phyloP scores from a whole-genome alignment of 2,329 filamentous ascomycete species.

The Monilinia aucupariae region DNA sequence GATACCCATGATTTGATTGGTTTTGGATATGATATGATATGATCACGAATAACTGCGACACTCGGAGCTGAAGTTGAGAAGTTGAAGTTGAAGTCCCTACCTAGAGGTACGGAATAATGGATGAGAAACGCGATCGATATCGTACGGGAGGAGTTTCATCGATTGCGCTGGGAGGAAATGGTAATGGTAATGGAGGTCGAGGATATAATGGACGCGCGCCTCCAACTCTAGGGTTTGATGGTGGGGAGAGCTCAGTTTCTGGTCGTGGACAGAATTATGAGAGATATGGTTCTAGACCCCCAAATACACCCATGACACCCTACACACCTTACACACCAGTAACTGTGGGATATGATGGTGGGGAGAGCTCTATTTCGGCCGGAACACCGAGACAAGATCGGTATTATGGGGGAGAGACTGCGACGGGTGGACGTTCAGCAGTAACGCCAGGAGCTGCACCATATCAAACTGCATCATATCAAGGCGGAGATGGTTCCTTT shows the following conservation, averaged over 20 bases:
- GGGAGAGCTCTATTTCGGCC: slow-evolving; percentile 11
- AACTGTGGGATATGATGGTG: slow-evolving; percentile 13
- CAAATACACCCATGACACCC: slow-evolving; percentile 16
- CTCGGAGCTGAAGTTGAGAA: slow-evolving; percentile 15
- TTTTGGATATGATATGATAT: slow-evolving; percentile 15
- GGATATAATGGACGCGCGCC: slow-evolving; percentile 15
- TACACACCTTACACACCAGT: slow-evolving; percentile 9
- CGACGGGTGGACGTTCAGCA: slow-evolving; percentile 1
- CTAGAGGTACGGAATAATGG: slow-evolving; percentile 15
- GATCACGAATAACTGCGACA: slow-evolving; percentile 10
- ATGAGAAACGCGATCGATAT: slow-evolving; percentile 15
- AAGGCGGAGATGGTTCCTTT: slow-evolving; percentile 6
- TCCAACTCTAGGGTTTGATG: slow-evolving; percentile 6
- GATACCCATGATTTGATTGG: background rate
- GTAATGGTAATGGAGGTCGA: slow-evolving; percentile 10
- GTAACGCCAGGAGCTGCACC: slow-evolving; percentile 2
- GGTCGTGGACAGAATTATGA: background rate
- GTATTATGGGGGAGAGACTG: background rate
- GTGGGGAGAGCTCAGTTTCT: background rate
- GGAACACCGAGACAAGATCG: slow-evolving; percentile 3
- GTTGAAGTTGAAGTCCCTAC: slow-evolving; percentile 16
- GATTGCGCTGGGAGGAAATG: slow-evolving; percentile 10
- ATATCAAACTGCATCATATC: slow-evolving; percentile 6
- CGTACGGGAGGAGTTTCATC: slow-evolving; percentile 1
- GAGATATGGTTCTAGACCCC: slow-evolving; percentile 8